Conservation (phyloP, 2,329 filamentous ascomycete species). For the Hortaea sp. region DNA sequence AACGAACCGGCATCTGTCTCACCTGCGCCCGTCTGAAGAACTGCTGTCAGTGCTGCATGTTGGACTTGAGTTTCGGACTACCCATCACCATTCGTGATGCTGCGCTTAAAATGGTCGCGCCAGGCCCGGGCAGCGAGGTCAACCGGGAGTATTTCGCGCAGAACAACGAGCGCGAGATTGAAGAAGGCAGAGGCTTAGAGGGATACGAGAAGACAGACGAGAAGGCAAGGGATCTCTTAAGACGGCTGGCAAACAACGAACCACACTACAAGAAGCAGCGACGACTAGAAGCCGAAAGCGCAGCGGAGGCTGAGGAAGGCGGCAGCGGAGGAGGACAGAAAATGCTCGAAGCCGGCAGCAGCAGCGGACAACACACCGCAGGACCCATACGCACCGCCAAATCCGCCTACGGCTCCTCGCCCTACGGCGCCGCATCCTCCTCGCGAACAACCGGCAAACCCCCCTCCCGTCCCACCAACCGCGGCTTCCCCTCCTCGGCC, state of each 20-base stretch:
- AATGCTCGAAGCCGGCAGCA: conserved; percentile 30
- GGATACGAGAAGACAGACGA: conserved; percentile 96
- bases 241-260: conserved; percentile 79
- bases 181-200: conserved; percentile 79
- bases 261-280: conserved; percentile 90
- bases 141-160: conserved; percentile 97
- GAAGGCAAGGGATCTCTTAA: conserved; percentile 80
- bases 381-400: conserved; percentile 69
- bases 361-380: conserved; percentile 33
- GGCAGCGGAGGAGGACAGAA: conserved; percentile 25
- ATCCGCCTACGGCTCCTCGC: conserved; percentile 23
- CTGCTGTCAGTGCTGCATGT: conserved; percentile 98
- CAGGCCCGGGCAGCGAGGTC: conserved; percentile 81
- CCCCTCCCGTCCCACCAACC: conserved; percentile 37
- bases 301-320: conserved; percentile 13
- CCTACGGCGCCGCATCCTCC: conserved; percentile 23
- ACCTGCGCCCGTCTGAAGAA: conserved; percentile 97
- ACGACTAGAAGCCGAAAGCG: conserved; percentile 53
- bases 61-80: conserved; percentile 89
- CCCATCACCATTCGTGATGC: conserved; percentile 93
- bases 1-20: conserved; percentile 88
- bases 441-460: conserved; percentile 27
- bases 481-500: conserved; percentile 59
- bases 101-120: conserved; percentile 93
- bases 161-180: conserved; percentile 90